These are phyloP conservation scores for Trametes gibbosa DNA, from an alignment of 768 basidiomycete species.

Conservation along the genomic window DNA sequence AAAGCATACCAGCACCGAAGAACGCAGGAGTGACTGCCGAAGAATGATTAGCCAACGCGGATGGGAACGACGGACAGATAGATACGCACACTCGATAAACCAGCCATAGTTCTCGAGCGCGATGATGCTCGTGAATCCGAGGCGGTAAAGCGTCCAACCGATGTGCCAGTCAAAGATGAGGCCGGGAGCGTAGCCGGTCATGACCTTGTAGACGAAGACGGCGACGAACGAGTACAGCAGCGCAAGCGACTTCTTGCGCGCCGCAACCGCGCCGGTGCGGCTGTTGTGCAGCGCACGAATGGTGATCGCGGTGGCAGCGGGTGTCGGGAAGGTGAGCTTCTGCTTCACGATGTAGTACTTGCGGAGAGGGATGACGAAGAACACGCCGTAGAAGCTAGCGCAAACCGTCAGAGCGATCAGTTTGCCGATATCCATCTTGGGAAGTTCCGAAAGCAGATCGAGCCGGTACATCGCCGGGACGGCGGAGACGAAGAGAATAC, in stretches of 20 bases:
- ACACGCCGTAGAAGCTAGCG: conserved; percentile 59
- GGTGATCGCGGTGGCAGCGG: conserved; percentile 63
- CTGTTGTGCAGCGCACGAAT: conserved; percentile 60
- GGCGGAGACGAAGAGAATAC: conserved; percentile 58
- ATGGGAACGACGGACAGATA: neutral
- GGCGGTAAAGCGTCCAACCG: conserved; percentile 55
- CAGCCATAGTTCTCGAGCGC: conserved; percentile 58
- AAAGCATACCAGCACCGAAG: conserved; percentile 58
- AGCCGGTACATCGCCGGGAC: conserved; percentile 62
- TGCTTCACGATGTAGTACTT: conserved; percentile 62
- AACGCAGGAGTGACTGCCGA: conserved; percentile 58
- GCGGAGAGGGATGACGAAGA: conserved; percentile 64
- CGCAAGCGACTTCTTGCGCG: conserved; percentile 54
- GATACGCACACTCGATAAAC: conserved; percentile 47
- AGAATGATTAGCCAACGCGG: neutral
- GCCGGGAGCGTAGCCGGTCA: conserved; percentile 59
- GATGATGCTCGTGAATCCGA: conserved; percentile 62
- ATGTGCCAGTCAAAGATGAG: conserved; percentile 63
- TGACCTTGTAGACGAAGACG: conserved; percentile 51
- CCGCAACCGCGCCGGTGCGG: conserved; percentile 45
- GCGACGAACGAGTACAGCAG: conserved; percentile 45
- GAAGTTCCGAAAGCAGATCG: conserved; percentile 42
- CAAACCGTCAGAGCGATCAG: conserved; percentile 54
- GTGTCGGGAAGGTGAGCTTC: conserved; percentile 62
- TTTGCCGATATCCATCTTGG: conserved; percentile 51